Percentiles rank a stretch among this genome's conserved stretches.
Evolutionary conservation across 1,284 basidiomycete genomes (phyloP).

Genomic region (Meira miltonrushii): DNA sequence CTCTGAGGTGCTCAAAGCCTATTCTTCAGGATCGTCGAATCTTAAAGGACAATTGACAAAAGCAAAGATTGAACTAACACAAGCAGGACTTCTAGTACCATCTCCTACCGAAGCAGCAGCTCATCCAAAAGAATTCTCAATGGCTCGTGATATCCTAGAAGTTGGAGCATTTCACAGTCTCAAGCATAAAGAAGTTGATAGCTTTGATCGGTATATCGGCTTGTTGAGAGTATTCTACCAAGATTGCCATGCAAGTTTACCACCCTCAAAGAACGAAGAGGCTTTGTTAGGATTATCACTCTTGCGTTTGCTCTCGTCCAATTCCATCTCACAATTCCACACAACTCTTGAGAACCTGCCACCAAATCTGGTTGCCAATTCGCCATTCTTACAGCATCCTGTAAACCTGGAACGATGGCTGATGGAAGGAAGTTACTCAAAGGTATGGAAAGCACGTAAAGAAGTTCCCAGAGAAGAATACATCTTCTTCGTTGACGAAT

Average conservation of each 20-base stretch:
- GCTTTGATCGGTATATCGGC: slow-evolving; percentile 91
- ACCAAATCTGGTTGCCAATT: slow-evolving; percentile 26
- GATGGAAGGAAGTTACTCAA: slow-evolving; percentile 98
- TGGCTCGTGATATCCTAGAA: slow-evolving; percentile 83
- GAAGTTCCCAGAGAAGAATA: slow-evolving; percentile 70
- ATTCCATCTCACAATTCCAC: slow-evolving; percentile 95
- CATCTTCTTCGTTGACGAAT: slow-evolving; percentile 79
- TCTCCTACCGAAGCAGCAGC: slow-evolving; percentile 22
- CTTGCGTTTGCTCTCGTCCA: slow-evolving; percentile 87
- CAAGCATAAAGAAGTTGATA: slow-evolving; percentile 75
- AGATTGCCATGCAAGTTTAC: slow-evolving; percentile 71
- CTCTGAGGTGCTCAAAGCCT: background rate
- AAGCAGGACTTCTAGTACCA: slow-evolving; percentile 69
- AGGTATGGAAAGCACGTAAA: slow-evolving; percentile 90
- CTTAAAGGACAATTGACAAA: slow-evolving; percentile 27
- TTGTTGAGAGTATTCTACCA: slow-evolving; percentile 84
- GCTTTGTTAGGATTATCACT: slow-evolving; percentile 88
- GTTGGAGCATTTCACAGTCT: slow-evolving; percentile 91
- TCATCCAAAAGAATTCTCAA: slow-evolving; percentile 19
- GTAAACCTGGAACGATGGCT: slow-evolving; percentile 74
- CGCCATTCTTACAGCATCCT: slow-evolving; percentile 45
- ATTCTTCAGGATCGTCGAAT: background rate
- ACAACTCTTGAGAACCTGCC: slow-evolving; percentile 91
- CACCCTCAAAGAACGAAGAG: slow-evolving; percentile 76
- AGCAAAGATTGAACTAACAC: slow-evolving; percentile 68